Evolutionary conservation across 2,329 filamentous ascomycete genomes (phyloP).

Genomic region (Trichoderma pleuroti): DNA sequence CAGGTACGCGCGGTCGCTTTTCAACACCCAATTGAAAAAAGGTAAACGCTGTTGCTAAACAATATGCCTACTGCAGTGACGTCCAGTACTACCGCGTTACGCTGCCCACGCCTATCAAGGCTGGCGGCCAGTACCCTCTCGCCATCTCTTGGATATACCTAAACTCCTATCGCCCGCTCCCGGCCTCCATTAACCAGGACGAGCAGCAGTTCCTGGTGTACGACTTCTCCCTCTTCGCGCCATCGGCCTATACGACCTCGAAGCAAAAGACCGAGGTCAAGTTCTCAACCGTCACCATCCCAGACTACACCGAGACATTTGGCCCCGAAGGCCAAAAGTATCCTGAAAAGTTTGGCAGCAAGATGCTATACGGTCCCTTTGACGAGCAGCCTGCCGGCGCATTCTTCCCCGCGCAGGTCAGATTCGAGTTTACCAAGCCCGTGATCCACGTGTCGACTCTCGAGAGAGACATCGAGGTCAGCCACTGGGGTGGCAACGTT

Average conservation of each 20-base stretch:
- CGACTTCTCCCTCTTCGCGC: slow-evolving; percentile 79
- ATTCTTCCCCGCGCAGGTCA: slow-evolving; percentile 67
- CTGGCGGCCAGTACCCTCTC: slow-evolving; percentile 77
- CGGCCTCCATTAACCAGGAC: slow-evolving; percentile 75
- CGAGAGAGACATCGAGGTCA: slow-evolving; percentile 90
- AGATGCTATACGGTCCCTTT: slow-evolving; percentile 88
- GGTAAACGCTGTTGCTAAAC: not conserved
- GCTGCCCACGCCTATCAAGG: slow-evolving; percentile 70
- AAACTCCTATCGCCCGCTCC: slow-evolving; percentile 74
- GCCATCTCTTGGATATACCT: slow-evolving; percentile 82
- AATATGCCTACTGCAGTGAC: slow-evolving; percentile 48
- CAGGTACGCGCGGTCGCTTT: slow-evolving; percentile 42
- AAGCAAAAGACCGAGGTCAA: slow-evolving; percentile 99
- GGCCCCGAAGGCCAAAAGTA: slow-evolving; percentile 57
- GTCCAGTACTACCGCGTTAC: slow-evolving; percentile 81
- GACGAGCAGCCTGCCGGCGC: slow-evolving; percentile 76
- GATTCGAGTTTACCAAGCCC: slow-evolving; percentile 95
- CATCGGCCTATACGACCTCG: slow-evolving; percentile 76
- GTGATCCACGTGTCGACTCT: slow-evolving; percentile 74
- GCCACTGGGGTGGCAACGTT: slow-evolving; percentile 96
- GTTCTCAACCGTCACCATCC: slow-evolving; percentile 71
- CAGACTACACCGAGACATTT: slow-evolving; percentile 77
- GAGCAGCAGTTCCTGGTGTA: slow-evolving; percentile 85
- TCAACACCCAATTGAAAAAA: not conserved
- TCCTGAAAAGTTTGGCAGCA: slow-evolving; percentile 78